Evolutionary conservation across 2,329 filamentous ascomycete genomes (phyloP).

Genomic region (Fusarium sulawesiense): DNA sequence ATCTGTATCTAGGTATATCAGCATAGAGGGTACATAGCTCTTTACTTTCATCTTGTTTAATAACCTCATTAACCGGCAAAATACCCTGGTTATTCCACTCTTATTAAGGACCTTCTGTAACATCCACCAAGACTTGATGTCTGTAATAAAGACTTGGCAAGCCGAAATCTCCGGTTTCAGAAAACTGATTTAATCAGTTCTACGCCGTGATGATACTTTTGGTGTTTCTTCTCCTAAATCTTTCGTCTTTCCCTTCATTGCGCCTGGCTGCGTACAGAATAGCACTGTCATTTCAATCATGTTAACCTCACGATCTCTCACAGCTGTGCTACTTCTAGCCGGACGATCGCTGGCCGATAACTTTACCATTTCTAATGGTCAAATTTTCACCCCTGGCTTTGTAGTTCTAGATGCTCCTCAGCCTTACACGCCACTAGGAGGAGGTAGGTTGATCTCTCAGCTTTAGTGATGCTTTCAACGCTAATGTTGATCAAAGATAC

Average conservation of each 20-base stretch:
- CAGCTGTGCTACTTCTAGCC: slow-evolving; percentile 40
- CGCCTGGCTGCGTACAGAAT: not conserved
- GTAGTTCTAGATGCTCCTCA: slow-evolving; percentile 75
- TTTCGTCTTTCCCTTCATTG: not conserved
- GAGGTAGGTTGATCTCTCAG: slow-evolving; percentile 58
- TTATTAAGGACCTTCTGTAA: slow-evolving; percentile 28
- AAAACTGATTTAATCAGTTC: slow-evolving; percentile 18
- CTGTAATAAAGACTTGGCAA: slow-evolving; percentile 13
- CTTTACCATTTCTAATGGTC: slow-evolving; percentile 71
- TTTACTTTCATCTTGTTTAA: not conserved
- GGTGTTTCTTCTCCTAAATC: not conserved
- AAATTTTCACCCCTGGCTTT: slow-evolving; percentile 76
- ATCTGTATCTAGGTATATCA: not conserved
- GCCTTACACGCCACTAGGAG: slow-evolving; percentile 71
- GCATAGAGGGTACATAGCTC: not conserved
- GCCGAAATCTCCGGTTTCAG: slow-evolving; percentile 33
- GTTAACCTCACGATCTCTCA: slow-evolving; percentile 18
- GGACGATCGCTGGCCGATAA: slow-evolving; percentile 50
- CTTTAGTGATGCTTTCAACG: not conserved
- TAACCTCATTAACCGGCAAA: slow-evolving; percentile 21
- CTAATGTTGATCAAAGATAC: slow-evolving; percentile 52
- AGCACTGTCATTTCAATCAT: slow-evolving; percentile 8
- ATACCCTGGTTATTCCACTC: slow-evolving; percentile 38
- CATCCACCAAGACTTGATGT: slow-evolving; percentile 18
- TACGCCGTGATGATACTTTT: slow-evolving; percentile 5